phyloP scores from a whole-genome alignment of 805 yeast species.

The Lipomyces chichibuensis region DNA sequence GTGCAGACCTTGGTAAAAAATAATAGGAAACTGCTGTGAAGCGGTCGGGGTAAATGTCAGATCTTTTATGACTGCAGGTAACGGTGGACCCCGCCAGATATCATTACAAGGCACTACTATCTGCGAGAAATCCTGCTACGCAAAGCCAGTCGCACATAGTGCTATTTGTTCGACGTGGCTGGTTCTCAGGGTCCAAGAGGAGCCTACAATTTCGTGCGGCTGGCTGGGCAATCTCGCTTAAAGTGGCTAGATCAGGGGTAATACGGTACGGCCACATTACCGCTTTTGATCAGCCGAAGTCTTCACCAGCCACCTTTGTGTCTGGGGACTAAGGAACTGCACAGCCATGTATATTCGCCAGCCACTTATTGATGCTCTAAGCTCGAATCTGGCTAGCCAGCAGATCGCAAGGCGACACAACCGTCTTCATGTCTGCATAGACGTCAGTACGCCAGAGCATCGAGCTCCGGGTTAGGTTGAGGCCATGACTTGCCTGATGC shows the following conservation, averaged over 20 bases:
- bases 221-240: not conserved
- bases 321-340: not conserved
- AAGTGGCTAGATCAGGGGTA: not conserved
- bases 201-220: not conserved
- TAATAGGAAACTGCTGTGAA: no score
- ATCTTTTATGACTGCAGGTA: not conserved
- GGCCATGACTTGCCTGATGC: no score
- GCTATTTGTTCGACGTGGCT: not conserved
- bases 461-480: slow-evolving; percentile 67
- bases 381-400: slow-evolving; percentile 39
- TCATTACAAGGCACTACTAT: not conserved
- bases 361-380: not conserved
- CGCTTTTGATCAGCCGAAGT: not conserved
- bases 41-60: not conserved
- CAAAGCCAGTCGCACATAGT: not conserved
- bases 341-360: not conserved
- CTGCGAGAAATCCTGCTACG: not conserved
- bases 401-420: slow-evolving; percentile 59
- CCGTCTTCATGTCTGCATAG: slow-evolving; percentile 53
- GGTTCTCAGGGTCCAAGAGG: not conserved
- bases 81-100: not conserved
- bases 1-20: not conserved
- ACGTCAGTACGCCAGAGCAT: slow-evolving; percentile 61
- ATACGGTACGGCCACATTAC: not conserved
- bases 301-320: not conserved